A percentile compares a stretch with the other conserved stretches of the same genome.
phyloP scores from a whole-genome alignment of 1,139 yeast species.

The Taphrina deformans region DNA sequence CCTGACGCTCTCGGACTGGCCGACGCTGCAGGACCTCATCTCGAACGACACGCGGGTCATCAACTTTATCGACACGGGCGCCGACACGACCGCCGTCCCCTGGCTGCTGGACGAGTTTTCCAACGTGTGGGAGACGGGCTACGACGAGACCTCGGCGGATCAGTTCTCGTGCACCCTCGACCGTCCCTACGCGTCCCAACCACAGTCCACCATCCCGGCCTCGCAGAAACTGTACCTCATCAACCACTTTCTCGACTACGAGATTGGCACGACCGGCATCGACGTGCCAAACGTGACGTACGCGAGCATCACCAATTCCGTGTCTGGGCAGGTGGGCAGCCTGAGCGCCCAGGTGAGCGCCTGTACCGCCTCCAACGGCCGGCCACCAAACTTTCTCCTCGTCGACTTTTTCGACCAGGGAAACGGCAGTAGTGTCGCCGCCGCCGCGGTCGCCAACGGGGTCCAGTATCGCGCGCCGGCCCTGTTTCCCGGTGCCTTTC shows the following conservation, averaged over 20 bases:
- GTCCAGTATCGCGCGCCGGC: not conserved
- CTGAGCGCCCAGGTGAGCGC: not conserved
- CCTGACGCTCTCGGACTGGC: conserved; percentile 4
- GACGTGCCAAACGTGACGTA: conserved; percentile 13
- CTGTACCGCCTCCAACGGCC: not conserved
- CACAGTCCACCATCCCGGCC: not conserved
- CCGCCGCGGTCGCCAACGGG: not conserved
- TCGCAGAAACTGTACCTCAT: conserved; percentile 10
- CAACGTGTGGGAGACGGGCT: conserved; percentile 14
- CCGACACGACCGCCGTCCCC: not conserved
- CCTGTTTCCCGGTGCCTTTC: not conserved
- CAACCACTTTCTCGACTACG: conserved; percentile 21
- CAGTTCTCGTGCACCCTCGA: conserved; percentile 3
- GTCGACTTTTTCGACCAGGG: conserved; percentile 20
- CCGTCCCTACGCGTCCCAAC: not conserved
- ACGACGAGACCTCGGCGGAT: conserved; percentile 1
- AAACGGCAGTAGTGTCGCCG: conserved; percentile 4
- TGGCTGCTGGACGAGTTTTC: conserved; percentile 15
- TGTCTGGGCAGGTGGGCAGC: not conserved
- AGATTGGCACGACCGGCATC: conserved; percentile 1
- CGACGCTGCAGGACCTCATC: conserved; percentile 7
- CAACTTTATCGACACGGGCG: conserved; percentile 12
- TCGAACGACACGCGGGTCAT: conserved; percentile 1
- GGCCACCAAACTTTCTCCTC: conserved; percentile 7
- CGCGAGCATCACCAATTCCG: conserved; percentile 14